These are phyloP conservation scores for Cercospora citrullina DNA, from an alignment of 2,329 filamentous ascomycete genomes.

Conservation along the genomic window DNA sequence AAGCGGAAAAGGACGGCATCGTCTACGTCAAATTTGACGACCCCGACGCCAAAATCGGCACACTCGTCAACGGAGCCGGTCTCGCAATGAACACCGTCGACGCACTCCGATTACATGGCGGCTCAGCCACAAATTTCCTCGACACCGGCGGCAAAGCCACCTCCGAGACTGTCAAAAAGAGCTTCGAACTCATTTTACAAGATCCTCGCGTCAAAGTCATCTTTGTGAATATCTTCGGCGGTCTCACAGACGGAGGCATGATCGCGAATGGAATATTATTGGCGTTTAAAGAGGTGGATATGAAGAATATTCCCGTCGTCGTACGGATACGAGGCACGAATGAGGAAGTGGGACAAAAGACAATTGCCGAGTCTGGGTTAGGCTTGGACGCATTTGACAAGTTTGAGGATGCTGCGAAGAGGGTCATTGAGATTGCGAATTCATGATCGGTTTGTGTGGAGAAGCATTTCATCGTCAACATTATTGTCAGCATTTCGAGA, in stretches of 20 bases:
- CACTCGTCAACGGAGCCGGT: constrained; percentile 83
- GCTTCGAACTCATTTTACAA: constrained; percentile 70
- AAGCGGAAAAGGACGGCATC: constrained; percentile 69
- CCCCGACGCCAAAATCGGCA: constrained; percentile 67
- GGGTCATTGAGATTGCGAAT: constrained; percentile 61
- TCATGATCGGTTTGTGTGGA: constrained; percentile 1
- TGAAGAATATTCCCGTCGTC: constrained; percentile 64
- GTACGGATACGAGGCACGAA: constrained; percentile 75
- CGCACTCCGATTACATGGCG: constrained; percentile 67
- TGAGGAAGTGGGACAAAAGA: constrained; percentile 66
- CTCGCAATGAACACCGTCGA: constrained; percentile 91
- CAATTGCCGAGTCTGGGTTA: constrained; percentile 68
- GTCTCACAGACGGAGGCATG: constrained; percentile 74
- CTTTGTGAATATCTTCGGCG: constrained; percentile 71
- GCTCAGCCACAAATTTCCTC: constrained; percentile 76
- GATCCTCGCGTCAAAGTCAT: constrained; percentile 72
- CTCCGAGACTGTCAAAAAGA: constrained; percentile 72
- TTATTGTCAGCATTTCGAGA: neutral
- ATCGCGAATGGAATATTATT: constrained; percentile 73
- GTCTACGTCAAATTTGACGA: constrained; percentile 69
- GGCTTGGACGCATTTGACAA: constrained; percentile 70
- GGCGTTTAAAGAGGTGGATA: constrained; percentile 67
- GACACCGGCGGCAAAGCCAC: constrained; percentile 91
- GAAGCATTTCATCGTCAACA: neutral
- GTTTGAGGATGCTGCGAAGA: constrained; percentile 70